Evolutionary conservation across 73 alveolate species (phyloP), one percentile per base, ranked within the genome.

Genomic region (Breviolum minutum): DNA sequence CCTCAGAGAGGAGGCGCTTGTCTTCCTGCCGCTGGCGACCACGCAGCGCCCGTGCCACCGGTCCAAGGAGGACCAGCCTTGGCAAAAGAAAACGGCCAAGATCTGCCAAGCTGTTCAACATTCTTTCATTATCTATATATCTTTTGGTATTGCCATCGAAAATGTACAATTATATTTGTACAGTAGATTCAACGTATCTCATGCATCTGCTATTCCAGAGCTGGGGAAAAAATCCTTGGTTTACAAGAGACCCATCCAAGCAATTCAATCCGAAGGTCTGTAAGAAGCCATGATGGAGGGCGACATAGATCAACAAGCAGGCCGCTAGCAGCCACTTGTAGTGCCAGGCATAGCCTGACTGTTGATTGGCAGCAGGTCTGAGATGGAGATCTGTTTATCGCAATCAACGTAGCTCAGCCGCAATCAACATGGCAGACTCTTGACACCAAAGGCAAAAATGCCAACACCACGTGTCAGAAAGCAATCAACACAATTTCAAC

Each of bases 11-110:
- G 16, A 27, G 82, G n/a, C 73, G 86, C 87, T 89, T 74, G 48
- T 89, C 96, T 30, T 89, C 87, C 61, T 73, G 87, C 73, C 87
- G 86, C 87, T 89, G 96, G 61, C 96, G 85, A n/a, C 63, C 48
- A 17, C 96, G 85, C 62, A 89, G 87, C 8, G 64, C 73, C 13
- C 96, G 81, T 29, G 96, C 96, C 96, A 89, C 96, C 8, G 96
- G 96, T 19, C 96, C 96, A 30, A 89, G 96, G 11, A 89, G 96
- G 22, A 89, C 81, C 48, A 89, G 32, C 96, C 95, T 87, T 10
- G 86, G 63, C 61, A 7, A 13, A 66, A 66, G 86, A 73, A 73
- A 29, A 26, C 54, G 0, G 54, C 54, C 54, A 40, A 40, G 54
- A 40, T 40, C 54, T 40, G 54, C 54, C 54, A 40, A 68, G 77